Base-by-base conservation (phyloP, 129 eudicot genomes). In the Saposhnikovia divaricata region DNA sequence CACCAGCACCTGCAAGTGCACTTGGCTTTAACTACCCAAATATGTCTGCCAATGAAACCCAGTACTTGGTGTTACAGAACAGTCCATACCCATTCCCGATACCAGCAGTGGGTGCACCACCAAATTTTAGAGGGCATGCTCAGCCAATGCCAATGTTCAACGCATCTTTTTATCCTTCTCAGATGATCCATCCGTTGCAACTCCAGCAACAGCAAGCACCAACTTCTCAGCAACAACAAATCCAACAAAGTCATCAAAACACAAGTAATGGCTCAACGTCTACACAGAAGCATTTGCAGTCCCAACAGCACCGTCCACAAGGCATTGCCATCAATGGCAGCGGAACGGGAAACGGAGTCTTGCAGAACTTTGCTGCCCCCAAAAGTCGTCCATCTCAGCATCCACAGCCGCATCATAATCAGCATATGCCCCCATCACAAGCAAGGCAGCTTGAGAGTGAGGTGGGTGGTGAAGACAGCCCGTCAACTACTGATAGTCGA, bases 131-230 rank as follows among this genome's bases (percentile, higher is more conserved):
- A 80, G 96, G 89, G 80, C 98, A 90, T 76, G 86, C 90, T 74
- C 99, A 96, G 79, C 77, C 95, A 14, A 82, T 92, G 94, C 96
- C 97, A 38, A 25, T 92, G 80, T 90, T 90, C 84, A 92, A 89
- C 42, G 96, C 97, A 11, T 82, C 97, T 45, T 92, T 85, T 80
- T 96, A 89, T 82, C 79, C 99, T 1, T 92, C 97, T 28, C 99
- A 88, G 69, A 90, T 92, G 93, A 82, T 95, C n/a, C 99, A 92
- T 83, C 96, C 96, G 2, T 87, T 96, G 1, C 99, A 95, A 78
- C 79, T 95, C 53, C 97, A 86, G 80, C 91, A 87, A 77, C 89
- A 85, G 39, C 91, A 84, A 80, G 78, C 78, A 43, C 88, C 85
- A 34, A 72, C 87, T 28, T 79, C 91, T 65, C 97, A 88, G 82